Evolutionary conservation across 164 flowering plant species (phyloP), one percentile per base, ranked within the genome.

Genomic region (Magnolia changhungtana): DNA sequence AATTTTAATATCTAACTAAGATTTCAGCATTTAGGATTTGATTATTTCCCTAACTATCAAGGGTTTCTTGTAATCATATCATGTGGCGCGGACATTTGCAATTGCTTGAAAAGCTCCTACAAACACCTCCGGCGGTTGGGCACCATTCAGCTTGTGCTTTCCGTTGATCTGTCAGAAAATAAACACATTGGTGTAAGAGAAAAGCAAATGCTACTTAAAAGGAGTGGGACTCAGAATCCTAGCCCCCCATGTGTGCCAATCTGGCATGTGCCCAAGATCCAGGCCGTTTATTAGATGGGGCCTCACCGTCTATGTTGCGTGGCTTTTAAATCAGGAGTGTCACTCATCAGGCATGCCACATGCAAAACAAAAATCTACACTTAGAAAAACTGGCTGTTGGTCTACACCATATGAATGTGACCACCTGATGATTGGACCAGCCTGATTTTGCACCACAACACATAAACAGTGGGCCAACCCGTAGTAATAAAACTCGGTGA

Each of bases 111-210:
- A 94, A 78, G 93, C 93, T 81, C 78, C 83, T 59, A 87, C 78
- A 81, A 96, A 94, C 51, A 83, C 88, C 72, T 89, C 93, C n/a
- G 98, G 91, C 16, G 93, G 92, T 79, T 91, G 99, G 73, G 86
- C 97, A 70, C 98, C 99, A 78, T 90, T 89, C 63, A 96, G 63
- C 80, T 87, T 82, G 59, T 83, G 82, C 81, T 89, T 89, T 73
- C 89, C 97, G 78, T 96, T 92, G 24, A 94, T 87, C 98, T 92
- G 93, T 70, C 64, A 69, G 27, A 75, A 64, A 69, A 37, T 3
- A 37, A 55, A 55, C 16, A 0, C 1, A 11, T 16, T 10, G 61
- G 61, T 16, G 16, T 55, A 7, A 55, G 61, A 55, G 61, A 55
- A 55, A 55, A 11, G 5, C 5, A 37, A 37, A 37, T 37, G 45